These are phyloP conservation scores for Tausonia pullulans DNA, from an alignment of 1,284 basidiomycete genomes.

Conservation along the genomic window DNA sequence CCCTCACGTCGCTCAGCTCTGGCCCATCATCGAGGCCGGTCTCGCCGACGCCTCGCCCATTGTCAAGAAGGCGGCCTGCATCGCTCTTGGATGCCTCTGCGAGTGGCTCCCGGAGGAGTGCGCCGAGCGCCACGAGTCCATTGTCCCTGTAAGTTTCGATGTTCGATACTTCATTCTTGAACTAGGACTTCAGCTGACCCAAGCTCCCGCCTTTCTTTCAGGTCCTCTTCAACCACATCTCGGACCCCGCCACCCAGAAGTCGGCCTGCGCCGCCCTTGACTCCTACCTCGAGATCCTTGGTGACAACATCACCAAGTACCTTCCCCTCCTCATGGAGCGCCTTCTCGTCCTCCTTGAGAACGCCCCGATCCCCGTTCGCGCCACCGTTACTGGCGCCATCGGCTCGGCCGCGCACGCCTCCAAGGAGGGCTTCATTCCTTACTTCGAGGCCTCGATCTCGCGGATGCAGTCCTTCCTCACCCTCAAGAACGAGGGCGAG, in stretches of 20 bases:
- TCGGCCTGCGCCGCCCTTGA: constrained; percentile 93
- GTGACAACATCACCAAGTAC: constrained; percentile 76
- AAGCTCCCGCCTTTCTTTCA: constrained; percentile 25
- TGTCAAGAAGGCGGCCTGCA: constrained; percentile 89
- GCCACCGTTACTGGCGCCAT: constrained; percentile 96
- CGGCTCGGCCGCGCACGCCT: constrained; percentile 96
- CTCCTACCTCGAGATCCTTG: constrained; percentile 89
- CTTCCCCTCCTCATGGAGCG: constrained; percentile 92
- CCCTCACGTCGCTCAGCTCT: constrained; percentile 80
- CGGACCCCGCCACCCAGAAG: constrained; percentile 77
- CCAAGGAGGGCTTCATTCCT: constrained; percentile 79
- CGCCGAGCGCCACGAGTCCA: constrained; percentile 64
- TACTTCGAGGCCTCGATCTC: constrained; percentile 93
- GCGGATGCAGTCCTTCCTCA: constrained; percentile 72
- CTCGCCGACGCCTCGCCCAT: constrained; percentile 70
- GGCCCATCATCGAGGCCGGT: constrained; percentile 89
- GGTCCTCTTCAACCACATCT: constrained; percentile 82
- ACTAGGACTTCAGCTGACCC: not conserved
- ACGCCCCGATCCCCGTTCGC: constrained; percentile 76
- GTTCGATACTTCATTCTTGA: not conserved
- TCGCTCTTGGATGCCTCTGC: constrained; percentile 90
- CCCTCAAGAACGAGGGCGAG: constrained; percentile 61
- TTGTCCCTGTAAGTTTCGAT: constrained; percentile 61
- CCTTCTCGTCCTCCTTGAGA: constrained; percentile 76
- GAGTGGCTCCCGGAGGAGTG: constrained; percentile 97